Evolutionary conservation across 2,329 filamentous ascomycete genomes (phyloP).

Genomic region (Diplocarpon rosae): DNA sequence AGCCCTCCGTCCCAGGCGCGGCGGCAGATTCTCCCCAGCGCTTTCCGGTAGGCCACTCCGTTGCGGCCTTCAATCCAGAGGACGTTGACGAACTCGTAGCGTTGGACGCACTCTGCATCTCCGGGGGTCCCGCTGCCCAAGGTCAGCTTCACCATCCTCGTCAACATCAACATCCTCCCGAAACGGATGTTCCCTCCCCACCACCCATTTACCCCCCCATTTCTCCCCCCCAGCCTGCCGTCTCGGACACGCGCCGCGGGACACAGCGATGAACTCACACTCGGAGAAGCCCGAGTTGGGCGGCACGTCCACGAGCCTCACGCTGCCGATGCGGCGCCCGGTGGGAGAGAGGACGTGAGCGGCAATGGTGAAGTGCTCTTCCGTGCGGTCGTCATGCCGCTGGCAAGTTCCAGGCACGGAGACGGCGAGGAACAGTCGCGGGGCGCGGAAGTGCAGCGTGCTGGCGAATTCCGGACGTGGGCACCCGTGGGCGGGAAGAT

Average conservation of each 20-base stretch:
- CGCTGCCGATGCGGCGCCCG: not conserved
- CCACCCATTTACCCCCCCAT: not conserved
- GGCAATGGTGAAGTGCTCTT: not conserved
- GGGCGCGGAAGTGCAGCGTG: not conserved
- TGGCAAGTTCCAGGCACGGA: not conserved
- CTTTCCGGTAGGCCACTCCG: not conserved
- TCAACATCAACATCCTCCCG: not conserved
- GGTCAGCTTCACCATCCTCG: not conserved
- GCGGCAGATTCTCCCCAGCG: not conserved
- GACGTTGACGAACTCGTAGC: conserved; percentile 1
- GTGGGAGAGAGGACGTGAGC: not conserved
- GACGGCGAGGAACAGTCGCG: not conserved
- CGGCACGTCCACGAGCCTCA: not conserved
- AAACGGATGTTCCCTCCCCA: not conserved
- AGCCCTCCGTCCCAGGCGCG: not conserved
- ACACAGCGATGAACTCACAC: not conserved
- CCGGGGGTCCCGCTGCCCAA: too few species aligned
- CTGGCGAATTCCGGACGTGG: not conserved
- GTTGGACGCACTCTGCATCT: not conserved
- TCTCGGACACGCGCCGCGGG: not conserved
- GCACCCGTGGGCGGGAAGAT: not conserved
- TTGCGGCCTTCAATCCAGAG: conserved; percentile 1
- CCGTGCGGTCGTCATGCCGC: not conserved
- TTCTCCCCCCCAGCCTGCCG: not conserved
- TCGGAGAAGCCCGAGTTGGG: not conserved